Percentiles rank a stretch among this genome's conserved stretches.
Conservation (phyloP, 148 eudicot genomes). For the Pouteria glomerata region DNA sequence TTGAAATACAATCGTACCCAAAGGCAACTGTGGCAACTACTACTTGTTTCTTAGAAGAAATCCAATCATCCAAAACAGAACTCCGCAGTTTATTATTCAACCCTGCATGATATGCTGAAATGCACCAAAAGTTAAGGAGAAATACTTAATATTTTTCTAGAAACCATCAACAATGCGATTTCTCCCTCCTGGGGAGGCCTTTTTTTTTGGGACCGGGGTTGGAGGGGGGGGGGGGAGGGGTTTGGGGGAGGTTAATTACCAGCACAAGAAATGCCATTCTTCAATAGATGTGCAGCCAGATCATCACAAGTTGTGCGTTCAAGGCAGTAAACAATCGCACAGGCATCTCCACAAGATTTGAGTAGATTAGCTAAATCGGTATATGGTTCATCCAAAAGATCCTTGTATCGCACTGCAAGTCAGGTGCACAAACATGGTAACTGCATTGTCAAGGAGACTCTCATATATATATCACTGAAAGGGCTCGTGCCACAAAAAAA, state of each 20-base stretch:
- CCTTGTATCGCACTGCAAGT: conserved; percentile 88
- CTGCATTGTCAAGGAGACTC: not conserved
- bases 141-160: not conserved
- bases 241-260: conserved; percentile 36
- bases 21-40: conserved; percentile 98
- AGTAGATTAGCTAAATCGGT: conserved; percentile 64
- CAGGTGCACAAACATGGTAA: conserved; percentile 4
- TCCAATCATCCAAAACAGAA: conserved; percentile 89
- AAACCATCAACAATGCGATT: not conserved
- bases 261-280: conserved; percentile 71
- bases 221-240: not conserved
- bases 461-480: not conserved
- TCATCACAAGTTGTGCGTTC: conserved; percentile 87
- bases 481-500: not conserved
- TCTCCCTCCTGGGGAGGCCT: too few relatives aligned
- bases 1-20: conserved; percentile 46
- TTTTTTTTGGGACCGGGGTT: too few relatives aligned
- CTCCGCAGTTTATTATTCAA: conserved; percentile 77
- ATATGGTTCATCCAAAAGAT: conserved; percentile 72
- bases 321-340: conserved; percentile 92
- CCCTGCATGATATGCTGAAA: conserved; percentile 92
- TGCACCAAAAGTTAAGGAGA: conserved; percentile 15
- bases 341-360: conserved; percentile 65
- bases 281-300: conserved; percentile 63
- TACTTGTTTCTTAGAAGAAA: conserved; percentile 79